Evolutionary conservation across 331 rosid genomes (phyloP).

Genomic region (Malus hybrid): DNA sequence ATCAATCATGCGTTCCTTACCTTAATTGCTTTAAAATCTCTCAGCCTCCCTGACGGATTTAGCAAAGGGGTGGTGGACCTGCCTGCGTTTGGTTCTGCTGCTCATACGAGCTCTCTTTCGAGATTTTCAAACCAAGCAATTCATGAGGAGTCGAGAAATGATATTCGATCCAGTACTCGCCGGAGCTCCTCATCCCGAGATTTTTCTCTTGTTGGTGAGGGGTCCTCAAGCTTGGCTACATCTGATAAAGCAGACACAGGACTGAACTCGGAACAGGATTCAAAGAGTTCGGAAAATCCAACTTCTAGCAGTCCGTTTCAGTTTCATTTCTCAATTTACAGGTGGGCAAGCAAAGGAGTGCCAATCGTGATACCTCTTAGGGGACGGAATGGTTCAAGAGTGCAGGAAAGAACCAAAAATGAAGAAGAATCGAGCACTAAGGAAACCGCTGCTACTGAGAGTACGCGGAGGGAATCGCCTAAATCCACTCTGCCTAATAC

Average conservation of each 20-base stretch:
- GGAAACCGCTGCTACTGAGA: constrained; percentile 20
- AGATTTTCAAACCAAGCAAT: constrained; percentile 43
- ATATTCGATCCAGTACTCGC: constrained; percentile 15
- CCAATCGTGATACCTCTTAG: constrained; percentile 54
- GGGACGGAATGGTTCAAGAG: constrained; percentile 43
- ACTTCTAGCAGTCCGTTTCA: constrained; percentile 38
- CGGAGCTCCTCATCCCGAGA: constrained; percentile 39
- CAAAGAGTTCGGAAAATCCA: constrained; percentile 26
- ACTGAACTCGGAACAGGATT: constrained; percentile 26
- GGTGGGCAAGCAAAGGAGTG: constrained; percentile 88
- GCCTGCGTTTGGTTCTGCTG: constrained; percentile 46
- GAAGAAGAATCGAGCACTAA: constrained; percentile 36
- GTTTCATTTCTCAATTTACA: constrained; percentile 93
- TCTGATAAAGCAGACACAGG: constrained; percentile 28
- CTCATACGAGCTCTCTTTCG: constrained; percentile 32
- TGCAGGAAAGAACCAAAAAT: constrained; percentile 25
- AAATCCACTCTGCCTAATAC: constrained; percentile 3
- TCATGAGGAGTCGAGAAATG: constrained; percentile 30
- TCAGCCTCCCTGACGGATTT: constrained; percentile 64
- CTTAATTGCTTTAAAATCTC: constrained; percentile 3
- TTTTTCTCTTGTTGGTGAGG: constrained; percentile 11
- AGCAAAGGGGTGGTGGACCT: constrained; percentile 38
- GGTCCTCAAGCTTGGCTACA: constrained; percentile 11
- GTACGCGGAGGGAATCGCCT: constrained; percentile 5
- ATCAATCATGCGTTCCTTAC: not conserved